Evolutionary conservation across 805 yeast genomes (phyloP).

Genomic region (Suhomyces prunicola): DNA sequence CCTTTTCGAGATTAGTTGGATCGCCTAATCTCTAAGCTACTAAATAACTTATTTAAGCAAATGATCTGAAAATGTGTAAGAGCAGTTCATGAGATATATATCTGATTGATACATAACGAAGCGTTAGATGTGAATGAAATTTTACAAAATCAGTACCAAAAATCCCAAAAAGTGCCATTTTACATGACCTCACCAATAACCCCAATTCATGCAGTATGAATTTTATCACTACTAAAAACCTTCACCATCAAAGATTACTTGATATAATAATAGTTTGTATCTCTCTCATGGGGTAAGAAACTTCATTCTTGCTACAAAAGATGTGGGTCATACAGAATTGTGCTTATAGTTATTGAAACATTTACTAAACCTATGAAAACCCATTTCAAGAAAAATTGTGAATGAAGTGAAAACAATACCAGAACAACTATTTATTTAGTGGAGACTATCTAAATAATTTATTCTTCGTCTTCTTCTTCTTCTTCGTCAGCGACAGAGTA

Average conservation of each 20-base stretch:
- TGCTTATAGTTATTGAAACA: conserved; percentile 6
- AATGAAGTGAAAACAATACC: conserved; percentile 3
- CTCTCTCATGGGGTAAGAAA: not conserved
- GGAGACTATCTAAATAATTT: conserved; percentile 31
- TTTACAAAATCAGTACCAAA: not conserved
- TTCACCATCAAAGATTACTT: not conserved
- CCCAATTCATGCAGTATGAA: not conserved
- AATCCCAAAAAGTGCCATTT: not conserved
- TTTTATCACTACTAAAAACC: not conserved
- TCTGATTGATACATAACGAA: too few relatives aligned
- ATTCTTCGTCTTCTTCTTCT: conserved; percentile 90
- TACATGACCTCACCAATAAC: not conserved
- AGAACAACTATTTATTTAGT: conserved; percentile 7
- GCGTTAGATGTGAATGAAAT: too few relatives aligned
- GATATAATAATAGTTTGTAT: too few relatives aligned
- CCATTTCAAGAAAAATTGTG: conserved; percentile 7
- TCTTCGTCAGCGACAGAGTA: conserved; percentile 95
- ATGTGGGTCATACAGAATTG: not conserved
- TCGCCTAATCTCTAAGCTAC: not conserved
- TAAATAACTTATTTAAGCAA: not conserved
- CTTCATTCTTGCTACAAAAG: not conserved
- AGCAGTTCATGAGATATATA: too few relatives aligned
- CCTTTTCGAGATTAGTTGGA: not conserved
- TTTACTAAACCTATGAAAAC: conserved; percentile 8
- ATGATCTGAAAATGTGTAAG: too few relatives aligned